A percentile compares a stretch with the other conserved stretches of the same genome.
phyloP scores from a whole-genome alignment of 2,329 filamentous ascomycete genomes.

The Nothophaeocryptopus gaeumannii region DNA sequence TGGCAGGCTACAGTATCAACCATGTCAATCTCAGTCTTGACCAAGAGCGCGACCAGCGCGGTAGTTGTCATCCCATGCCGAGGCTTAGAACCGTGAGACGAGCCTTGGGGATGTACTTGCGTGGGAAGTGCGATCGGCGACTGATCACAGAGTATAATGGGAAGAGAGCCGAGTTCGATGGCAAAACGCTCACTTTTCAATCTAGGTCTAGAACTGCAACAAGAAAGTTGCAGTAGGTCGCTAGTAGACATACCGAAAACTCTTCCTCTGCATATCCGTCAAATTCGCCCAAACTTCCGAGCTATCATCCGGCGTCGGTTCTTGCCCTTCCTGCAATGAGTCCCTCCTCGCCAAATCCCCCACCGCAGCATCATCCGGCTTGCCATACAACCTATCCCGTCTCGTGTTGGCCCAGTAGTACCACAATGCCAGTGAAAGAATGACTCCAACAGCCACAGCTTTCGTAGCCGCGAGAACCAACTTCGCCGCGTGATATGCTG shows the following conservation, averaged over 20 bases:
- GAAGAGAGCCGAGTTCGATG: no score
- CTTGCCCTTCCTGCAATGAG: neutral
- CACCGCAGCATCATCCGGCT: neutral
- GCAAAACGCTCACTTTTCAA: no score
- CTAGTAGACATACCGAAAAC: conserved; percentile 16
- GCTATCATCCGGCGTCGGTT: conserved; percentile 5
- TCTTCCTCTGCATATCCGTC: conserved; percentile 15
- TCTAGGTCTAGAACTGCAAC: no score
- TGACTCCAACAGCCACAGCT: conserved; percentile 36
- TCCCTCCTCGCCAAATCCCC: no score
- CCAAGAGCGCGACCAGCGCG: no score
- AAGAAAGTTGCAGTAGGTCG: neutral
- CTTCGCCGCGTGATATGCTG: conserved; percentile 43
- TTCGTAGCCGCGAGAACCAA: conserved; percentile 39
- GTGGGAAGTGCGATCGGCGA: no score
- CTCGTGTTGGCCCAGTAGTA: conserved; percentile 16
- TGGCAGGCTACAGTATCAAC: no score
- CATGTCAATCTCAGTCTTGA: no score
- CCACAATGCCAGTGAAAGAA: conserved; percentile 46
- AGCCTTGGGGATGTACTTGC: no score
- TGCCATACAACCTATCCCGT: conserved; percentile 15
- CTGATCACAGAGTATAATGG: no score
- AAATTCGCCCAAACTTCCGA: conserved; percentile 12
- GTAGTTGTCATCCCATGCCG: no score
- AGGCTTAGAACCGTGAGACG: no score